Evolutionary conservation across 768 basidiomycete species (phyloP).

Genomic region (Aureoboletus auriporus): DNA sequence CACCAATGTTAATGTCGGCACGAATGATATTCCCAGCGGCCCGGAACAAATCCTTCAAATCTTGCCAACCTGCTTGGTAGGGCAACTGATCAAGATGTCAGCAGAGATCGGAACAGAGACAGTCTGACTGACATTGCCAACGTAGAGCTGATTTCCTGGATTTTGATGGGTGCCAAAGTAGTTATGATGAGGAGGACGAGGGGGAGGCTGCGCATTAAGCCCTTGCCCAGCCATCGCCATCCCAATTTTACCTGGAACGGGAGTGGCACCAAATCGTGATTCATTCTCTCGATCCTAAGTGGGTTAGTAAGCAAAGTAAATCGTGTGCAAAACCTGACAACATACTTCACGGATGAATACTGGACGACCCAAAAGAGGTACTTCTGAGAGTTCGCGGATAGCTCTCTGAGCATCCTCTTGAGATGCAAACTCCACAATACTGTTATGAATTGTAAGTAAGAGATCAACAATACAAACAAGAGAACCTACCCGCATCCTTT

Average conservation of each 20-base stretch:
- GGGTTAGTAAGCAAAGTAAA: neutral
- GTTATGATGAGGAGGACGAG: slow-evolving; percentile 79
- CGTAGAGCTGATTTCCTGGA: slow-evolving; percentile 90
- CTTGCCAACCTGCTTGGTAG: slow-evolving; percentile 98
- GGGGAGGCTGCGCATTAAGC: slow-evolving; percentile 72
- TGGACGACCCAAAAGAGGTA: slow-evolving; percentile 84
- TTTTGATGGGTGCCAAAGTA: slow-evolving; percentile 51
- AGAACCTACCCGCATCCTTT: slow-evolving; percentile 96
- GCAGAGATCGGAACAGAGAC: neutral
- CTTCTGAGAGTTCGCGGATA: slow-evolving; percentile 87
- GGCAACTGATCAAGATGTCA: slow-evolving; percentile 57
- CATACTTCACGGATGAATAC: slow-evolving; percentile 94
- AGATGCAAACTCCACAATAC: slow-evolving; percentile 94
- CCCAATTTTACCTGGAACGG: slow-evolving; percentile 93
- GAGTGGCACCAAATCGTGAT: slow-evolving; percentile 92
- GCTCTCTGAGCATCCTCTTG: slow-evolving; percentile 86
- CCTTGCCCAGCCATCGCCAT: slow-evolving; percentile 96
- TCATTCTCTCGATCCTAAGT: slow-evolving; percentile 92
- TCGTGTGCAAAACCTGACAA: neutral
- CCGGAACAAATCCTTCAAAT: slow-evolving; percentile 95
- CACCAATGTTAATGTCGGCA: slow-evolving; percentile 92
- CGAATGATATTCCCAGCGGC: slow-evolving; percentile 93
- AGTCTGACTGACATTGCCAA: slow-evolving; percentile 71
- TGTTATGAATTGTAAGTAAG: slow-evolving; percentile 31
- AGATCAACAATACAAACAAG: neutral